Conservation (phyloP, 192 early-diverging fungal species). For the Coemansia sp. region DNA sequence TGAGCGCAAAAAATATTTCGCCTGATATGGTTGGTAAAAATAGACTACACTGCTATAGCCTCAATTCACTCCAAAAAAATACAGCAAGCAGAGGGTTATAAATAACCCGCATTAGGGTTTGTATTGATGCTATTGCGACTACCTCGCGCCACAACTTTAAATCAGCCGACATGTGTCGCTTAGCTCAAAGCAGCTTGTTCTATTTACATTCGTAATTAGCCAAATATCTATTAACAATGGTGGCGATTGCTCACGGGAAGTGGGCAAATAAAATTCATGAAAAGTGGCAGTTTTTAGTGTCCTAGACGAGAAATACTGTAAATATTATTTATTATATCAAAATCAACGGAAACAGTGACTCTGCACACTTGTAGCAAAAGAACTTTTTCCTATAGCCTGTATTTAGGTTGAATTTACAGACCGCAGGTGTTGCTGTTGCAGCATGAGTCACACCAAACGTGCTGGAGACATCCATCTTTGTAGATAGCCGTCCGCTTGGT, state of each 20-base stretch:
- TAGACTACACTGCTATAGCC: neutral
- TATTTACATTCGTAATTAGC: neutral
- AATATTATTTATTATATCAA: neutral
- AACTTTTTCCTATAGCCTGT: neutral
- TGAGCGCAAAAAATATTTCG: neutral
- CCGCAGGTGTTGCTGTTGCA: conserved; percentile 53
- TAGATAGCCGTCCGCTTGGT: conserved; percentile 42
- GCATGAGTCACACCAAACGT: conserved; percentile 51
- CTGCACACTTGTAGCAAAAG: neutral
- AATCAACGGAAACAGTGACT: neutral
- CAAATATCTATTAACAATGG: neutral
- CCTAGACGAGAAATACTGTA: neutral
- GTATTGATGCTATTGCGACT: neutral
- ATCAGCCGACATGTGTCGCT: neutral
- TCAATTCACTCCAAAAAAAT: neutral
- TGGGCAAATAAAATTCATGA: neutral
- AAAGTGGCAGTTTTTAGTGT: neutral
- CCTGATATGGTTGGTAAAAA: neutral
- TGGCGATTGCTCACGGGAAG: too few species aligned
- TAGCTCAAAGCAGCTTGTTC: neutral
- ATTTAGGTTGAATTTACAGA: conserved; percentile 4
- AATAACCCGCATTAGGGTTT: neutral
- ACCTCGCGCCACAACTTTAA: neutral
- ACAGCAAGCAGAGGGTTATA: neutral
- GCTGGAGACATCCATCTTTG: conserved; percentile 49